Evolutionary conservation across 805 yeast species (phyloP).

Genomic region (Kazachstania martiniae): DNA sequence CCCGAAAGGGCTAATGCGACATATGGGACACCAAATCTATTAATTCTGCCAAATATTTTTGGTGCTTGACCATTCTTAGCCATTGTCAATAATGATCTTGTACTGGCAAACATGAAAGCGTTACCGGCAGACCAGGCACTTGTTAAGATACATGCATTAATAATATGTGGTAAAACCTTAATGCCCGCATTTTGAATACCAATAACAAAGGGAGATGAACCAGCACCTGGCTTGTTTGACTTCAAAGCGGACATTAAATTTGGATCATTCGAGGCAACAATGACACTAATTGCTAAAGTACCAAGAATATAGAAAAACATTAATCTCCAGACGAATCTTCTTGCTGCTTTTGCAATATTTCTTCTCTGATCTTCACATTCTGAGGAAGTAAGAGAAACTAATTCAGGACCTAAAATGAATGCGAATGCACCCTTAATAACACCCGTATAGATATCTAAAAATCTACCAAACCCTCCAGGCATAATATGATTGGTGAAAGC

Average conservation of each 20-base stretch:
- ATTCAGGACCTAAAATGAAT: constrained; percentile 53
- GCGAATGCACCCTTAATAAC: constrained; percentile 57
- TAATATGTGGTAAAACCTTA: constrained; percentile 46
- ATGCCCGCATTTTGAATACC: constrained; percentile 56
- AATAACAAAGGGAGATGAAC: constrained; percentile 57
- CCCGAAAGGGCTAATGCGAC: constrained; percentile 15
- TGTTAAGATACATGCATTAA: constrained; percentile 50
- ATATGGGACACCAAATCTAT: constrained; percentile 47
- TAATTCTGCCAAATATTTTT: constrained; percentile 35
- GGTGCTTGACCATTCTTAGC: constrained; percentile 45
- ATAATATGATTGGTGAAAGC: constrained; percentile 42
- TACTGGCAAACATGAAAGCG: constrained; percentile 45
- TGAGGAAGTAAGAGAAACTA: constrained; percentile 47
- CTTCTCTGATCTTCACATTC: constrained; percentile 50
- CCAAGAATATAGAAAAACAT: constrained; percentile 49
- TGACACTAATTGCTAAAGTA: constrained; percentile 46
- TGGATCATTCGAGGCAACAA: constrained; percentile 44
- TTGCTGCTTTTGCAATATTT: constrained; percentile 52
- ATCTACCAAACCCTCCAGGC: constrained; percentile 48
- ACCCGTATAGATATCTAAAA: constrained; percentile 53
- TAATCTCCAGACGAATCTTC: constrained; percentile 50
- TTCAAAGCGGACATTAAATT: constrained; percentile 37
- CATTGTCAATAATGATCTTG: constrained; percentile 36
- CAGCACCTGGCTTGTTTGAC: constrained; percentile 45
- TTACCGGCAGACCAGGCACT: constrained; percentile 43